Evolutionary conservation across 1,284 basidiomycete genomes (phyloP), one percentile per base, ranked within the genome.

Genomic region (Malassezia vespertilionis): DNA sequence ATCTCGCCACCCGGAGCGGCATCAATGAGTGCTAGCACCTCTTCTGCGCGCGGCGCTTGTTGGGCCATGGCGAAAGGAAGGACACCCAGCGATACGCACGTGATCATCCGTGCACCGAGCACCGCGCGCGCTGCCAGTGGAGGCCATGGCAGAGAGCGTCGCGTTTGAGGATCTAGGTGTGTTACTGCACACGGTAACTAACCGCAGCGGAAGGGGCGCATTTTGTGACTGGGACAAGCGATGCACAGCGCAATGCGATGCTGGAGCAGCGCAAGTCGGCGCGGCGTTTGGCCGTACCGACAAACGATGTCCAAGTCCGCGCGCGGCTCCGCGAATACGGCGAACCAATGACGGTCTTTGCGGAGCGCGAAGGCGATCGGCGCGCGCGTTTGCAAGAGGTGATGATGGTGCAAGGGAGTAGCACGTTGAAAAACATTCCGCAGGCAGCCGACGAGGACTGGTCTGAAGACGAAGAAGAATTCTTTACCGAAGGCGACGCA

Each of bases 321-420:
- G 81, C 82, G 33, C 77, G 86, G 45, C 76, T 99, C 53, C 77
- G 93, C 48, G 86, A 91, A 72, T 82, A 93, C 54, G 88, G 86
- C 23, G 86, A 97, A 71, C 93, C 93, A 26, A 88, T 95, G 57
- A 96, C 89, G 5, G 77, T 96, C 27, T 99, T 97, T 61, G 93
- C 89, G 49, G 93, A 99, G 78, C 81, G 76, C 52, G 75, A 75
- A 4, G 76, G 75, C 42, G 77, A 79, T 53, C 60, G 93, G 55
- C 76, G 93, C 71, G 90, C 95, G 73, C 86, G 93, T 74, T 76
- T 99, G 54, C 86, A 89, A 56, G 84, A 88, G 72, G 80, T 95
- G 2, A 75, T 93, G 10, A 41, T 88, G 85, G 37, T 84, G 87
- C 80, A 87, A 87, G 55, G 80, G 81, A 71, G 81, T 80, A n/a